Evolutionary conservation across 306 rosid species (phyloP).

Genomic region (Cucurbita argyrosperma): DNA sequence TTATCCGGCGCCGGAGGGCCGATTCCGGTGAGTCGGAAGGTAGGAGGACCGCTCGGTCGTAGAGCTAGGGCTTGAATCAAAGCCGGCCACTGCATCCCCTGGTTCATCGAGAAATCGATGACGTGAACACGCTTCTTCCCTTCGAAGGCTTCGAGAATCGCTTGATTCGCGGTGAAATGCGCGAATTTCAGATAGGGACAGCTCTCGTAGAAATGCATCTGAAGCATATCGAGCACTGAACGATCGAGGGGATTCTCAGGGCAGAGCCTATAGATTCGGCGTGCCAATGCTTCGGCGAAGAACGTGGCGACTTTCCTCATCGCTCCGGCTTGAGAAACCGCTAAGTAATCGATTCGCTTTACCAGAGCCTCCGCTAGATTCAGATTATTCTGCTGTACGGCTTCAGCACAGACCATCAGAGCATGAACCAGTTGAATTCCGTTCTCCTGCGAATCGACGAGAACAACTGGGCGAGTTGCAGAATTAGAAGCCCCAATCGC

Average conservation of each 20-base stretch:
- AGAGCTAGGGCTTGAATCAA: constrained; percentile 79
- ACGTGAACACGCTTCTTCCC: constrained; percentile 70
- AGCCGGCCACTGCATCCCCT: constrained; percentile 99
- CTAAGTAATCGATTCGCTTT: constrained; percentile 59
- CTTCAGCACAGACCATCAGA: constrained; percentile 78
- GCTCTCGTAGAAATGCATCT: constrained; percentile 81
- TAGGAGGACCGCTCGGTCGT: constrained; percentile 74
- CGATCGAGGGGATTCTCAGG: constrained; percentile 38
- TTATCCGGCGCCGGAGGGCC: constrained; percentile 79
- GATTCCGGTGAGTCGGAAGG: constrained; percentile 70
- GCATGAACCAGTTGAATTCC: constrained; percentile 74
- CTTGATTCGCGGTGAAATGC: constrained; percentile 84
- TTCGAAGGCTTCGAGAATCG: constrained; percentile 74
- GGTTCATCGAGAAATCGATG: constrained; percentile 77
- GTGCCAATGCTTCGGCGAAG: constrained; percentile 75
- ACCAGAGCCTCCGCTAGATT: constrained; percentile 51
- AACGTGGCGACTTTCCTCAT: constrained; percentile 83
- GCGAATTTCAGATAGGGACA: constrained; percentile 88
- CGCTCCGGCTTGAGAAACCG: constrained; percentile 70
- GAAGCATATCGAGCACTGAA: constrained; percentile 43
- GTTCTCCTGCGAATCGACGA: constrained; percentile 70
- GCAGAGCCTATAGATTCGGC: constrained; percentile 44
- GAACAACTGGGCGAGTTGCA: constrained; percentile 33
- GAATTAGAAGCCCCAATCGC: constrained; percentile 10
- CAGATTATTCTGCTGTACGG: constrained; percentile 49